These are phyloP conservation scores for Xylariaceae sp. DNA, from an alignment of 2,329 filamentous ascomycete species.

Conservation along the genomic window DNA sequence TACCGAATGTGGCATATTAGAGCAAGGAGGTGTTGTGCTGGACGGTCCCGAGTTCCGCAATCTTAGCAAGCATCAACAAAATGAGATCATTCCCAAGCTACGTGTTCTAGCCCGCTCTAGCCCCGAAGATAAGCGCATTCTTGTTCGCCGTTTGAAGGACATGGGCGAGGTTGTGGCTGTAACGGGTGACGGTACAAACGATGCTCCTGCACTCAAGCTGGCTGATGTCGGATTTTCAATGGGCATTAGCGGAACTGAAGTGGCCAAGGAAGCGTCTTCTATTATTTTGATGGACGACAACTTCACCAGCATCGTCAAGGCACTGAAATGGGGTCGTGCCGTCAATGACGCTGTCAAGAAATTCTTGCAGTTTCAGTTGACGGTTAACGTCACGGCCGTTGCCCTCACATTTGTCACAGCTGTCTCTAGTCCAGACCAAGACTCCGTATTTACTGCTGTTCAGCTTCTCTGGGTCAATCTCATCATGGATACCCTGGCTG, in stretches of 20 bases:
- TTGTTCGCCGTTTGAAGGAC: slow-evolving; percentile 68
- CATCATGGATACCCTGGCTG: slow-evolving; percentile 95
- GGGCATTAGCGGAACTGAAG: slow-evolving; percentile 79
- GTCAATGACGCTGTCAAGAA: slow-evolving; percentile 76
- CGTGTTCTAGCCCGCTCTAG: slow-evolving; percentile 72
- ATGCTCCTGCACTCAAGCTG: slow-evolving; percentile 75
- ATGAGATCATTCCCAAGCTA: slow-evolving; percentile 63
- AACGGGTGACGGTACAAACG: slow-evolving; percentile 80
- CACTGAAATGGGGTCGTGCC: slow-evolving; percentile 73
- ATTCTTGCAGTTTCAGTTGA: slow-evolving; percentile 73
- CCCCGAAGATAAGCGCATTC: slow-evolving; percentile 71
- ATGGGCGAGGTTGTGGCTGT: slow-evolving; percentile 75
- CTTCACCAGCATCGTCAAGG: slow-evolving; percentile 81
- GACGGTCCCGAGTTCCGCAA: slow-evolving; percentile 77
- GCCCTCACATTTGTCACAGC: slow-evolving; percentile 83
- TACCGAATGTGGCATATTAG: slow-evolving; percentile 71
- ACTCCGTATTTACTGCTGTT: slow-evolving; percentile 79
- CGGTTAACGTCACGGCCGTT: slow-evolving; percentile 90
- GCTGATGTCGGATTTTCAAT: slow-evolving; percentile 83
- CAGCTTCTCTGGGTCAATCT: slow-evolving; percentile 95
- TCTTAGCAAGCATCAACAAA: slow-evolving; percentile 61
- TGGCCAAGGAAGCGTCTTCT: slow-evolving; percentile 79
- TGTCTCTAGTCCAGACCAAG: slow-evolving; percentile 64
- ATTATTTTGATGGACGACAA: slow-evolving; percentile 89
- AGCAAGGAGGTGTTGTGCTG: slow-evolving; percentile 65